A percentile compares a stretch with the other conserved stretches of the same genome.
These are phyloP conservation scores for Juncus effusus DNA, from an alignment of 176 grass and related monocot species.

Conservation along the genomic window DNA sequence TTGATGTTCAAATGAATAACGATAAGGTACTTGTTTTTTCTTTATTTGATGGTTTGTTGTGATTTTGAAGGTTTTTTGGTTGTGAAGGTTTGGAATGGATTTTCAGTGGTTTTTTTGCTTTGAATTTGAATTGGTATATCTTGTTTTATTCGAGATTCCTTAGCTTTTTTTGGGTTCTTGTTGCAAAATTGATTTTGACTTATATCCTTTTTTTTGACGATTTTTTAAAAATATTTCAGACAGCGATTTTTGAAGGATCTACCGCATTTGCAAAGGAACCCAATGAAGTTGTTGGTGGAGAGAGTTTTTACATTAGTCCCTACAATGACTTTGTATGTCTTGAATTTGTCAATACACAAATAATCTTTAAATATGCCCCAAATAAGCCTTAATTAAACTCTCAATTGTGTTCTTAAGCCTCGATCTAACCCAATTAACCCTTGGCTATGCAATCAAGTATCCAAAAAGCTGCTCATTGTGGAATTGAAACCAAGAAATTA, in stretches of 20 bases:
- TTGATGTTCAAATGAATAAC: conserved; percentile 45
- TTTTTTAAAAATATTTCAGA: conserved; percentile 3
- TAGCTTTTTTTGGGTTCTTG: neutral
- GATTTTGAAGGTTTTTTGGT: neutral
- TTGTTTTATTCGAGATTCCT: neutral
- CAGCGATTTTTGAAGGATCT: conserved; percentile 3
- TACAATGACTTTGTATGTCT: conserved; percentile 22
- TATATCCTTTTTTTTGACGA: neutral
- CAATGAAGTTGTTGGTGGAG: conserved; percentile 2
- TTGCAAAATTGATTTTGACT: neutral
- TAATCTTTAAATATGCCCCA: no score
- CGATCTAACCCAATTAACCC: no score
- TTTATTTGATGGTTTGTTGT: neutral
- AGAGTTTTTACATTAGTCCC: conserved; percentile 1
- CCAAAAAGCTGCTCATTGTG: neutral
- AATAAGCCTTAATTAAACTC: no score
- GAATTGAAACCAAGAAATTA: neutral
- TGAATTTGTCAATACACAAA: neutral
- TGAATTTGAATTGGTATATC: neutral
- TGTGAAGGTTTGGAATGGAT: no score
- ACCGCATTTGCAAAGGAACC: conserved; percentile 1
- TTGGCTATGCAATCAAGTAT: no score
- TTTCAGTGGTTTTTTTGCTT: neutral
- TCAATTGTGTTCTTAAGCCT: no score
- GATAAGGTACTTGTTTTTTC: conserved; percentile 3